Conservation (phyloP, 768 basidiomycete species). For the Suillus spraguei region DNA sequence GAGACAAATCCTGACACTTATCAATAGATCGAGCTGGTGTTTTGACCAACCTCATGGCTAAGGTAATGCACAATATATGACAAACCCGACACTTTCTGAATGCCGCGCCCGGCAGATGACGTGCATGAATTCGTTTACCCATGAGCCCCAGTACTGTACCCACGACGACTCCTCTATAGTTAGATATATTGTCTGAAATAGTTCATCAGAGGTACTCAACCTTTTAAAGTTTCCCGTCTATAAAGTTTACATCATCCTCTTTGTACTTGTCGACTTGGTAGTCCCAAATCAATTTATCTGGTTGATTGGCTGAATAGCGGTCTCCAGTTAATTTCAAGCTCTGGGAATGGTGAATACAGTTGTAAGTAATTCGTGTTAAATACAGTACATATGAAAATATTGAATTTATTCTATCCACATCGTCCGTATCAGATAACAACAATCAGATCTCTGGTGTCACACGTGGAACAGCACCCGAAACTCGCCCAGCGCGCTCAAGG, state of each 20-base stretch:
- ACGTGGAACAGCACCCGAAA: conserved; percentile 27
- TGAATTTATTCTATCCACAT: neutral
- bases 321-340: neutral
- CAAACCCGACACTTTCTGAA: neutral
- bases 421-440: neutral
- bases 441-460: conserved; percentile 8
- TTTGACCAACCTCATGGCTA: neutral
- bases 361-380: neutral
- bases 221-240: neutral
- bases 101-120: neutral
- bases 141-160: neutral
- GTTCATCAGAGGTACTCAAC: neutral
- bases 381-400: neutral
- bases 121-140: neutral
- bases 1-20: neutral
- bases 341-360: neutral
- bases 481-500: conserved; percentile 73
- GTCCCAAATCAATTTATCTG: neutral
- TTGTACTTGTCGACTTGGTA: no score
- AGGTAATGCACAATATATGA: neutral
- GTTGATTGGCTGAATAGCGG: neutral
- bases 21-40: neutral
- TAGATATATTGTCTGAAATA: neutral
- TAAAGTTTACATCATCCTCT: neutral
- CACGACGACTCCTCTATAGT: neutral